These are phyloP conservation scores for Thalassiosira sp. DNA, from an alignment of 352 stramenopile species.

Conservation along the genomic window DNA sequence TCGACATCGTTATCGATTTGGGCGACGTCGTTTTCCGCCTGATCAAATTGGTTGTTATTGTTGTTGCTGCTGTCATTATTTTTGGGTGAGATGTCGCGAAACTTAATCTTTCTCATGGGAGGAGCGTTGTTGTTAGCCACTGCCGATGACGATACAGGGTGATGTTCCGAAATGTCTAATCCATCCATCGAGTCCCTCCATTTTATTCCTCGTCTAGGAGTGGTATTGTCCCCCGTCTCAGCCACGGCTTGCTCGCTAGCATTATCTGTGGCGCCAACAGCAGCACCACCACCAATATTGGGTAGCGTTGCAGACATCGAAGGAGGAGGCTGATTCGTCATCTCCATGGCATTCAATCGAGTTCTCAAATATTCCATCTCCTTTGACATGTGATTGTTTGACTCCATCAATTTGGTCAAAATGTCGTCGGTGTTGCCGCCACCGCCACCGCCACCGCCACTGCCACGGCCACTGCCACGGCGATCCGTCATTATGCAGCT, in stretches of 20 bases:
- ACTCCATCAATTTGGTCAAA: not conserved
- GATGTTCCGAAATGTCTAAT: too few relatives aligned
- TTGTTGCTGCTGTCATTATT: not conserved
- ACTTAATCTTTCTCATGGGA: slow-evolving; percentile 31
- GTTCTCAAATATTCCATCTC: slow-evolving; percentile 16
- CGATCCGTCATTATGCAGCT: too few relatives aligned
- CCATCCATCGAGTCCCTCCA: too few relatives aligned
- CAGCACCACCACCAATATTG: not conserved
- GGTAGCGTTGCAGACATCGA: not conserved
- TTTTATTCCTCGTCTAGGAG: too few relatives aligned
- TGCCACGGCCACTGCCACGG: too few relatives aligned
- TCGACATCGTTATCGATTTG: not conserved
- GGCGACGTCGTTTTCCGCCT: not conserved
- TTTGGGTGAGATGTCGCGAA: not conserved
- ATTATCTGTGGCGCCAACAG: not conserved
- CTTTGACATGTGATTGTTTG: slow-evolving; percentile 14
- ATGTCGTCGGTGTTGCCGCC: too few relatives aligned
- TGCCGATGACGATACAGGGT: too few relatives aligned
- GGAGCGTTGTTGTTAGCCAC: slow-evolving; percentile 14
- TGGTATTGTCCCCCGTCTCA: too few relatives aligned
- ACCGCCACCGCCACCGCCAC: too few relatives aligned
- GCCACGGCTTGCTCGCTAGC: not conserved
- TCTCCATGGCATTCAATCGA: slow-evolving; percentile 14
- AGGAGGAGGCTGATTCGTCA: not conserved
- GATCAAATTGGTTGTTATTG: not conserved